Evolutionary conservation across 1,284 basidiomycete species (phyloP), one percentile per base, ranked within the genome.

Genomic region (Boletus albobrunnescens): DNA sequence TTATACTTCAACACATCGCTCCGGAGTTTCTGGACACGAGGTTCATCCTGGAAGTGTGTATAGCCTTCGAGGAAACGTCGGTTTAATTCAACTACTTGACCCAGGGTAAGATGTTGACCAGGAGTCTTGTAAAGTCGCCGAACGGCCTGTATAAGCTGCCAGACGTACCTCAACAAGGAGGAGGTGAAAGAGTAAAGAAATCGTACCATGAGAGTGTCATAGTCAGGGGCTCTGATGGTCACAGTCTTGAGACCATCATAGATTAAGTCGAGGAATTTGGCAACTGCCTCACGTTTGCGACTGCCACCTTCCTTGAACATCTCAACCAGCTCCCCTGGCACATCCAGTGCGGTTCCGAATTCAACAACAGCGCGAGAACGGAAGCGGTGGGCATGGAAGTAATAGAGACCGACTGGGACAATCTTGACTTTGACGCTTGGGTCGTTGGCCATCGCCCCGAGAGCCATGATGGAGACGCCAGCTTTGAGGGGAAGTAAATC

Each of bases 221-320:
- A 99, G 69, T 99, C 96, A 1, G 96, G 94, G 9, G 95, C 93
- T 46, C 94, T 78, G 36, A 99, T 81, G 1, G 96, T 99, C 36
- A 99, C 96, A 2, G 93, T 94, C 71, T 98, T 97, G 57, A 99
- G 74, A n/a, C 84, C 91, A 63, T 98, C 91, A 61, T 96, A 97
- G 49, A 97, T 88, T 49, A 96, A 74, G 58, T 97, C 90, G 55
- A 99, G 77, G 59, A 98, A 82, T 64, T 91, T 88, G 9, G 84
- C 78, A 37, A 95, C 92, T 1, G 96, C 95, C 58, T 94, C 87
- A 53, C 92, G 77, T 72, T 99, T 99, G 61, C 87, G 80, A 24
- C 76, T 69, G 7, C 95, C 95, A 16, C 96, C 96, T 57, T 86
- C 75, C 61, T 92, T 91, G 72, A 95, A 99, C 78, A 90, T 85